Evolutionary conservation across 176 grass and related monocot genomes (phyloP).

Genomic region (Calamus simplicifolius): DNA sequence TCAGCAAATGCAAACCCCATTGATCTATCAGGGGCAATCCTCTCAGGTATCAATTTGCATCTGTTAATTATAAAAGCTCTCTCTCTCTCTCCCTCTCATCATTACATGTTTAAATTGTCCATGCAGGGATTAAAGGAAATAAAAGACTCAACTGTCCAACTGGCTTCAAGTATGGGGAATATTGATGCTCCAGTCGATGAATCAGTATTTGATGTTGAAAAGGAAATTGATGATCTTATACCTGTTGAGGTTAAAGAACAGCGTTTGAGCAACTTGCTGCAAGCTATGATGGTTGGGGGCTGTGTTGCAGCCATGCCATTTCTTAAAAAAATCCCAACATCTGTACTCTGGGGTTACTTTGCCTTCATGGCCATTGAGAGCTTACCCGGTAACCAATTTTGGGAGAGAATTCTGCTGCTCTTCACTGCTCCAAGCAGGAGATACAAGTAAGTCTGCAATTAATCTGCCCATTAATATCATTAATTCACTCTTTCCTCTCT

Average conservation of each 20-base stretch:
- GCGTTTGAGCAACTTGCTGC: slow-evolving; percentile 79
- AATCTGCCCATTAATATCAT: no score
- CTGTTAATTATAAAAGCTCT: no score
- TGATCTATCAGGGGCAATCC: slow-evolving; percentile 53
- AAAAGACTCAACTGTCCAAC: slow-evolving; percentile 74
- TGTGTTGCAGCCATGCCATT: slow-evolving; percentile 87
- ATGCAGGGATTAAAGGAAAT: slow-evolving; percentile 73
- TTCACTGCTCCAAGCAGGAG: slow-evolving; percentile 93
- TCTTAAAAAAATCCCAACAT: slow-evolving; percentile 89
- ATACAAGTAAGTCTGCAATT: slow-evolving; percentile 58
- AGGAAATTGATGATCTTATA: slow-evolving; percentile 91
- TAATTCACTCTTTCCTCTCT: no score
- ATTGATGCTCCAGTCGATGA: slow-evolving; percentile 87
- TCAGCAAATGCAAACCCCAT: slow-evolving; percentile 82
- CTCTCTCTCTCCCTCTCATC: no score
- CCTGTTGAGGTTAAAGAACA: slow-evolving; percentile 97
- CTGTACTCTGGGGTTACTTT: slow-evolving; percentile 98
- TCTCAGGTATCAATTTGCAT: slow-evolving; percentile 22
- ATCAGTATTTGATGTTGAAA: slow-evolving; percentile 75
- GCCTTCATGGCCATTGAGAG: slow-evolving; percentile 99
- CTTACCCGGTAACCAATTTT: slow-evolving; percentile 94
- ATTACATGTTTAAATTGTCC: no score
- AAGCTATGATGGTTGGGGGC: slow-evolving; percentile 60
- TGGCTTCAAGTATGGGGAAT: slow-evolving; percentile 84
- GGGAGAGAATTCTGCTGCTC: slow-evolving; percentile 88